Base-by-base conservation (phyloP, 2,329 filamentous ascomycete genomes). In the Sporothrix mexicana region DNA sequence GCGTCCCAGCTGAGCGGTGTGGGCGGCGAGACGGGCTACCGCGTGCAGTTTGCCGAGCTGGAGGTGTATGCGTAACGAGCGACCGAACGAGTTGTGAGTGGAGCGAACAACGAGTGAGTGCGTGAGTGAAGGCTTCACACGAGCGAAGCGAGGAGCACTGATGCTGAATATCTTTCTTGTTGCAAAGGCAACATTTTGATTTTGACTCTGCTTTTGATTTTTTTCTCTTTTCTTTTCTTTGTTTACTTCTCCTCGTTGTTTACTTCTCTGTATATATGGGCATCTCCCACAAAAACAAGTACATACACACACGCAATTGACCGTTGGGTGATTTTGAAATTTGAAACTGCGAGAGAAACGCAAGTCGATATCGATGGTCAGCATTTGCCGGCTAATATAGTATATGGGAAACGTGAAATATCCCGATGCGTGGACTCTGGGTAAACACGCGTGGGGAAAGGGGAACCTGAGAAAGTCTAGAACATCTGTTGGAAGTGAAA, bases 11-110 rank as follows among this genome's bases (percentile, higher is more conserved):
- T 66, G 9, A 66, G 43, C 61, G 61, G 61, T 41, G 61, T 66
- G 10, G 61, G 61, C 5, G 41, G 41, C n/a, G 61, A 66, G 61
- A 45, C 6, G 9, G 61, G 61, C 6, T 66, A 66, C n/a, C 61
- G 61, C 12, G 23, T 66, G 61, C 61, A 66, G 61, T 25, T 66
- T 20, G 43, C 61, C 43, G 61, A 66, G 61, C 20, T 66, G 41
- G 61, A 47, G 43, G 61, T 66, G 41, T 66, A 66, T 4, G 43
- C 61, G 17, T 66, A 13, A 64, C n/a, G n/a, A n/a, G 30, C 12
- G 61, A 61, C 13, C 12, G 17, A 51, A n/a, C 7, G 20, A 53
- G 17, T 53, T 20, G 10, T 9, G 25, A 59, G 55, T 25, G 30
- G 23, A 62, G 36, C 17, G 53, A 57, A 5, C 53, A 20, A 30